phyloP scores from a whole-genome alignment of 2,329 filamentous ascomycete genomes.

The Aspergillus eucalypticola region DNA sequence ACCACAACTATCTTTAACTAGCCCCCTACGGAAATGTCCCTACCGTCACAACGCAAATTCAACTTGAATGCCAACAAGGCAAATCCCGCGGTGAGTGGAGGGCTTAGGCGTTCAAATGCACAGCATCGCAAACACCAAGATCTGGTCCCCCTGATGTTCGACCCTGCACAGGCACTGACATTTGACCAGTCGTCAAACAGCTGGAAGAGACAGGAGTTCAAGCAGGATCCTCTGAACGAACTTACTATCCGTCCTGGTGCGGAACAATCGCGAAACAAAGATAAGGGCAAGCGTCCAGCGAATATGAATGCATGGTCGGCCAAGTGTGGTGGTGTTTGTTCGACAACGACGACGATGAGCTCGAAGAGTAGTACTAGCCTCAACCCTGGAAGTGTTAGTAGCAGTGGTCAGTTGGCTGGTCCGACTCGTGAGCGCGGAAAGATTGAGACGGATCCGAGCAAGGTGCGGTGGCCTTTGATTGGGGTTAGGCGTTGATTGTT shows the following conservation, averaged over 20 bases:
- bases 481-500: neutral
- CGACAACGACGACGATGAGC: too few relatives aligned
- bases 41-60: neutral
- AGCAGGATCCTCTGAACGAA: neutral
- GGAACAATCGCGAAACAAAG: neutral
- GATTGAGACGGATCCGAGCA: neutral
- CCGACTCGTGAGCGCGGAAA: neutral
- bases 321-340: too few relatives aligned
- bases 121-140: neutral
- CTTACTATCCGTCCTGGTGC: neutral
- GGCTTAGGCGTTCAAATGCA: neutral
- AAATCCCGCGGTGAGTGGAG: neutral
- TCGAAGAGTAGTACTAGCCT: too few relatives aligned
- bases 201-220: neutral
- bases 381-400: too few relatives aligned
- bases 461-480: neutral
- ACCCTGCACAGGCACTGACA: too few relatives aligned
- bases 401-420: neutral
- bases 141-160: neutral
- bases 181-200: neutral
- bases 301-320: too few relatives aligned
- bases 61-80: neutral
- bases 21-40: neutral
- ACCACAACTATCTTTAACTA: too few relatives aligned
- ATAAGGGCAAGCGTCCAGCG: neutral